Conservation (phyloP, 1,139 yeast genomes). For the Magnusiomyces magnusii region DNA sequence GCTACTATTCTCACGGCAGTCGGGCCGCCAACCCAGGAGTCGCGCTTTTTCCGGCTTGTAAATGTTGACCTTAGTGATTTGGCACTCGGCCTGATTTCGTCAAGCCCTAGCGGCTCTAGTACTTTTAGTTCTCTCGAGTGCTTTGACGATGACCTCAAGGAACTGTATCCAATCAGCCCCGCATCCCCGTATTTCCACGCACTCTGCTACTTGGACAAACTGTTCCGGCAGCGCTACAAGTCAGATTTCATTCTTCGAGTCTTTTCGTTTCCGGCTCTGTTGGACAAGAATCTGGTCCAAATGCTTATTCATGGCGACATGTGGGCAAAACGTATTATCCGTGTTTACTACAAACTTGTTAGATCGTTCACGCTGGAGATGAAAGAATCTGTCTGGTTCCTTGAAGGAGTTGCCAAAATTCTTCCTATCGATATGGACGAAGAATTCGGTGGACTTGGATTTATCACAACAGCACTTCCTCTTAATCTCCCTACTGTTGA, state of each 20-base stretch:
- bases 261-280: slow-evolving; percentile 87
- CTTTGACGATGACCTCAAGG: slow-evolving; percentile 78
- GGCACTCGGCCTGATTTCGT: slow-evolving; percentile 25
- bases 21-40: slow-evolving; percentile 81
- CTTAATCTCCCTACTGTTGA: slow-evolving; percentile 12
- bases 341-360: slow-evolving; percentile 75
- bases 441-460: slow-evolving; percentile 35
- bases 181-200: slow-evolving; percentile 83
- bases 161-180: slow-evolving; percentile 75
- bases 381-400: slow-evolving; percentile 88
- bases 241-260: slow-evolving; percentile 80
- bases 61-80: slow-evolving; percentile 70
- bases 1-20: slow-evolving; percentile 93
- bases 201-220: slow-evolving; percentile 74
- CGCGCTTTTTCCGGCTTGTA: slow-evolving; percentile 33
- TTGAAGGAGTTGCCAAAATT: slow-evolving; percentile 85
- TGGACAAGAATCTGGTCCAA: slow-evolving; percentile 71
- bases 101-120: background rate
- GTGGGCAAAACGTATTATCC: slow-evolving; percentile 82
- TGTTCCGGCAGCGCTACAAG: slow-evolving; percentile 68
- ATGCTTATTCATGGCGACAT: slow-evolving; percentile 76
- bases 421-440: slow-evolving; percentile 39
- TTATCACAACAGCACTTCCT: slow-evolving; percentile 33
- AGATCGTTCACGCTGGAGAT: slow-evolving; percentile 76
- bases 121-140: slow-evolving; percentile 49